Conservation (phyloP, 208 protist species). For the Porcisia hertigi region DNA sequence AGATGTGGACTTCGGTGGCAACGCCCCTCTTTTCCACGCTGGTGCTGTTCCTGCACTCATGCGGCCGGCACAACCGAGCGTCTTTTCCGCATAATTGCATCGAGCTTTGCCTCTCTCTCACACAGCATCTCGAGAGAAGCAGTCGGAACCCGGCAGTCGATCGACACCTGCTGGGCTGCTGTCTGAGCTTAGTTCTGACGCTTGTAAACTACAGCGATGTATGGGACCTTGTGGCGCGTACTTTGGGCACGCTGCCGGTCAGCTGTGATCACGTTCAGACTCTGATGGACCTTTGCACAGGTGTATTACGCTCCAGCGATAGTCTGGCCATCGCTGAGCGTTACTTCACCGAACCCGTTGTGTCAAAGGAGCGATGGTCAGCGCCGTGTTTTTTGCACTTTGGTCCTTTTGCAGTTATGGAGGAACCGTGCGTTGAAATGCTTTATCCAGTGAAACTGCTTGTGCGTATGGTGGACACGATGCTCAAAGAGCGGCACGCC, state of each 20-base stretch:
- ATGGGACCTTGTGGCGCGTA: slow-evolving; percentile 50
- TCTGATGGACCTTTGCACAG: slow-evolving; percentile 60
- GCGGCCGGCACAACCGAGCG: slow-evolving; percentile 35
- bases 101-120: slow-evolving; percentile 60
- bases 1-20: slow-evolving; percentile 35
- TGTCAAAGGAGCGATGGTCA: slow-evolving; percentile 10
- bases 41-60: slow-evolving; percentile 38
- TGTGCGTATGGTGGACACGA: slow-evolving; percentile 29
- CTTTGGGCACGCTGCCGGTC: slow-evolving; percentile 29
- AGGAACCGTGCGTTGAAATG: slow-evolving; percentile 44
- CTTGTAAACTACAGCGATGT: slow-evolving; percentile 69
- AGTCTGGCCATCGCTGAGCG: slow-evolving; percentile 22
- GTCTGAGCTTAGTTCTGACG: slow-evolving; percentile 52
- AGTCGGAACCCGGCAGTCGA: slow-evolving; percentile 36
- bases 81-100: slow-evolving; percentile 54
- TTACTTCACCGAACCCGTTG: slow-evolving; percentile 15
- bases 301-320: slow-evolving; percentile 35
- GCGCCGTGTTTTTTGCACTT: slow-evolving; percentile 19
- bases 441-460: slow-evolving; percentile 47
- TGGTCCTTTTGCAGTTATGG: slow-evolving; percentile 36
- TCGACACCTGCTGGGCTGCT: slow-evolving; percentile 51
- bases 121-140: slow-evolving; percentile 33
- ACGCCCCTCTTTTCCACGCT: slow-evolving; percentile 57
- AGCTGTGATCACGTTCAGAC: slow-evolving; percentile 39
- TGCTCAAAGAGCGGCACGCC: slow-evolving; percentile 17